Percentiles rank a stretch among this genome's conserved stretches.
Conservation (phyloP, 2,329 filamentous ascomycete genomes). For the Aspergillus tamarii region DNA sequence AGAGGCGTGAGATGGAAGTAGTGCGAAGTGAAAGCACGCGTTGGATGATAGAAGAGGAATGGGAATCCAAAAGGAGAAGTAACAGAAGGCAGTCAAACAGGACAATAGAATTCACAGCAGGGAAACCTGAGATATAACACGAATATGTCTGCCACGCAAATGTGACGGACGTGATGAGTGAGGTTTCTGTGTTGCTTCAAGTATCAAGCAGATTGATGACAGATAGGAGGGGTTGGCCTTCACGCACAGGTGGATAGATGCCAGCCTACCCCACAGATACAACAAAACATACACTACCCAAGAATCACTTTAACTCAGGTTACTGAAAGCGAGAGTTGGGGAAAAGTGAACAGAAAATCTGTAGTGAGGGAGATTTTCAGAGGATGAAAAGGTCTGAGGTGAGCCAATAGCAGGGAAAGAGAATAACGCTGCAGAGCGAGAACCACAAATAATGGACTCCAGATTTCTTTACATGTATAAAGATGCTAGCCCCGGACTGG, state of each 20-base stretch:
- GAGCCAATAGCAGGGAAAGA: not conserved
- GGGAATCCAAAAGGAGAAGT: slow-evolving; percentile 1
- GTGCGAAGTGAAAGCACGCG: not conserved
- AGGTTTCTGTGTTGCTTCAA: slow-evolving; percentile 14
- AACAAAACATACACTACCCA: not conserved
- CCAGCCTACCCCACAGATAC: not conserved
- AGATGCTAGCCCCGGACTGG: not conserved
- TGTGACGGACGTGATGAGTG: slow-evolving; percentile 7
- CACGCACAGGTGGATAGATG: slow-evolving; percentile 1
- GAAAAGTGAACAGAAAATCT: not conserved
- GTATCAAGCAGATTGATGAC: slow-evolving; percentile 9
- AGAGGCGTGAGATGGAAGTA: not conserved
- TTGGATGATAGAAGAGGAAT: not conserved
- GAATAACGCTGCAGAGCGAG: not conserved
- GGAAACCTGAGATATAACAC: not conserved
- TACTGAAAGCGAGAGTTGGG: not conserved
- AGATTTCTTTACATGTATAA: not conserved
- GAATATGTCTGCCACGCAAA: not conserved
- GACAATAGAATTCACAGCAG: not conserved
- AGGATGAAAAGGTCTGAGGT: not conserved
- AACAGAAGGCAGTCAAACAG: not conserved
- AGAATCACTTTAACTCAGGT: not conserved
- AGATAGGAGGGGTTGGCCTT: slow-evolving; percentile 11
- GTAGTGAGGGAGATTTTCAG: not conserved
- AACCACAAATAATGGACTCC: not conserved